Evolutionary conservation across 2,329 filamentous ascomycete genomes (phyloP).

Genomic region (Sclerotinia borealis): DNA sequence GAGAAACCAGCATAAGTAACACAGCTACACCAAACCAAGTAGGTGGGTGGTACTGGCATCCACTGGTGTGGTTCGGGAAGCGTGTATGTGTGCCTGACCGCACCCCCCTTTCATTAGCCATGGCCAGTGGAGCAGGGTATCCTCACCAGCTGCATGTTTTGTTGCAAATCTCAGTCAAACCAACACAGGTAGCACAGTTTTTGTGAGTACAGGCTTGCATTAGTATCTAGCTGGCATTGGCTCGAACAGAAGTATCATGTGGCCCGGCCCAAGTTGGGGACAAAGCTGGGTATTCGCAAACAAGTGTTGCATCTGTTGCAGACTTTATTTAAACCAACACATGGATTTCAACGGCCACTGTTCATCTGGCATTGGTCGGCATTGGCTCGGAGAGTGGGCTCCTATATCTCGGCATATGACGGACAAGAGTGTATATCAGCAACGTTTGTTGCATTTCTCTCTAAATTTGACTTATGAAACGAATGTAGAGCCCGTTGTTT

Average conservation of each 20-base stretch:
- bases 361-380: background rate
- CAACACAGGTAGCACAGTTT: background rate
- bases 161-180: slow-evolving; percentile 2
- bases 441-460: background rate
- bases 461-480: background rate
- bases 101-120: background rate
- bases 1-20: background rate
- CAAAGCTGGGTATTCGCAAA: background rate
- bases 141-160: background rate
- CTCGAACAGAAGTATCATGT: background rate
- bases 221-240: background rate
- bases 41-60: background rate
- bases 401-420: background rate
- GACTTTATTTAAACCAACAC: background rate
- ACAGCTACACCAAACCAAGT: background rate
- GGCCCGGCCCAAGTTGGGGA: no score
- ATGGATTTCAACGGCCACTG: background rate
- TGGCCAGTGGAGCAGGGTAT: background rate
- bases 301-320: slow-evolving; percentile 1
- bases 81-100: background rate
- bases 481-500: background rate
- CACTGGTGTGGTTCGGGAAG: background rate
- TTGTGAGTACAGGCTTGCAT: background rate
- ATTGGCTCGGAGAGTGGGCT: background rate
- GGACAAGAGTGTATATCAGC: background rate